phyloP scores from a whole-genome alignment of 768 basidiomycete genomes.

The Russula lepida region DNA sequence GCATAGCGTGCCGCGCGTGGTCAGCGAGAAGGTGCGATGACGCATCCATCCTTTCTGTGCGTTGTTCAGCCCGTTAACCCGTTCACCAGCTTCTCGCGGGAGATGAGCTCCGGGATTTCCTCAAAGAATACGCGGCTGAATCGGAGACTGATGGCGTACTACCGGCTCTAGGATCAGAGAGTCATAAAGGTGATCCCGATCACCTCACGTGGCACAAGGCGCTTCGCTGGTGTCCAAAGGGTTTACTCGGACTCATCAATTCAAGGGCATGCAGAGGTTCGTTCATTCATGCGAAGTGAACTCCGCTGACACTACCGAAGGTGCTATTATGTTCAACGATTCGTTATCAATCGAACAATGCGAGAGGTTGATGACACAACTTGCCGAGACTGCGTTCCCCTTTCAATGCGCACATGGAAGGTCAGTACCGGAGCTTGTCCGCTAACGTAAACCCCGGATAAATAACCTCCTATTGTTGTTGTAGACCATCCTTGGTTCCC shows the following conservation, averaged over 20 bases:
- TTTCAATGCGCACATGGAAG: constrained; percentile 97
- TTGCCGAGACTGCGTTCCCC: constrained; percentile 70
- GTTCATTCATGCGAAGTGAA: background rate
- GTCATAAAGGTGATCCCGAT: background rate
- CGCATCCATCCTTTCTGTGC: background rate
- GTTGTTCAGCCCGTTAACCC: constrained; percentile 5
- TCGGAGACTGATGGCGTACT: constrained; percentile 40
- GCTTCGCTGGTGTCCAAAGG: constrained; percentile 75
- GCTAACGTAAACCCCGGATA: constrained; percentile 1
- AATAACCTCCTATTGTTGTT: background rate
- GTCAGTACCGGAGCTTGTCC: constrained; percentile 30
- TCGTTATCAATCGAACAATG: constrained; percentile 60
- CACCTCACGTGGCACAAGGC: constrained; percentile 52
- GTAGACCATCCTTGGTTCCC: constrained; percentile 48
- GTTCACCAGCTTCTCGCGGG: constrained; percentile 48
- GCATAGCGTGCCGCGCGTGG: constrained; percentile 54
- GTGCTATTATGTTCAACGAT: constrained; percentile 98
- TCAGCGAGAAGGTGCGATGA: constrained; percentile 52
- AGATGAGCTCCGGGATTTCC: constrained; percentile 64
- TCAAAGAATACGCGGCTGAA: constrained; percentile 64
- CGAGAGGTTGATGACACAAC: constrained; percentile 51
- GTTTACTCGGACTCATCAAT: constrained; percentile 77
- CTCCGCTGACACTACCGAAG: constrained; percentile 32
- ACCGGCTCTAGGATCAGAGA: constrained; percentile 14
- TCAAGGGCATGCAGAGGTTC: constrained; percentile 93